phyloP scores from a whole-genome alignment of 1,284 basidiomycete genomes.

The Phylloporus gajari region DNA sequence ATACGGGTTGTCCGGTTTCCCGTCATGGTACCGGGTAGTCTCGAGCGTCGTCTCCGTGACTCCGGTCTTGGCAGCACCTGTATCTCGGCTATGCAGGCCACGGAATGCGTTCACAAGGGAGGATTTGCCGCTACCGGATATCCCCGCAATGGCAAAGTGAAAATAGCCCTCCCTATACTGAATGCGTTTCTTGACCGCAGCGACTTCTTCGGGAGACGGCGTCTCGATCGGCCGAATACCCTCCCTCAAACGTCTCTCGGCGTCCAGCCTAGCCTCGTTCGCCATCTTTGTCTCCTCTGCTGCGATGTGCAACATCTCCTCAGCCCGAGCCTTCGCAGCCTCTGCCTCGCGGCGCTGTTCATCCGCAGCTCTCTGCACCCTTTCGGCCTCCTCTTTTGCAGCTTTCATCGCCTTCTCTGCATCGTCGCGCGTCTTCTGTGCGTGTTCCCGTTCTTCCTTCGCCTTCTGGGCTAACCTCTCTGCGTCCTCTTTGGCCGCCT shows the following conservation, averaged over 20 bases:
- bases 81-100: constrained; percentile 18
- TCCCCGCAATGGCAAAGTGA: constrained; percentile 25
- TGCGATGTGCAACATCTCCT: constrained; percentile 21
- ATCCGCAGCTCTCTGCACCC: constrained; percentile 20
- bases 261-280: constrained; percentile 18
- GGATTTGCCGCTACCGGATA: constrained; percentile 31
- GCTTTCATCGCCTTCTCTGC: constrained; percentile 21
- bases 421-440: constrained; percentile 26
- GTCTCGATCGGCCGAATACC: constrained; percentile 30
- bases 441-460: constrained; percentile 21
- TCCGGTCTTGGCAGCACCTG: constrained; percentile 27
- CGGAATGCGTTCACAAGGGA: constrained; percentile 33
- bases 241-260: constrained; percentile 26
- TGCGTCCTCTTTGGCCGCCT: constrained; percentile 25
- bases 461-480: constrained; percentile 21
- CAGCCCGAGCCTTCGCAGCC: constrained; percentile 20
- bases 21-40: constrained; percentile 29
- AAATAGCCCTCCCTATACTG: constrained; percentile 27
- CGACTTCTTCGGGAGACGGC: constrained; percentile 19
- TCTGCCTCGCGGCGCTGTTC: constrained; percentile 25
- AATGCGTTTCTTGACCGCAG: constrained; percentile 15
- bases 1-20: constrained; percentile 21
- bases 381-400: constrained; percentile 26
- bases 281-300: constrained; percentile 25
- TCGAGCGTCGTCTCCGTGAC: constrained; percentile 29